These are phyloP conservation scores for Scenedesmus sp. DNA, from an alignment of 163 green algal genomes.

Conservation along the genomic window DNA sequence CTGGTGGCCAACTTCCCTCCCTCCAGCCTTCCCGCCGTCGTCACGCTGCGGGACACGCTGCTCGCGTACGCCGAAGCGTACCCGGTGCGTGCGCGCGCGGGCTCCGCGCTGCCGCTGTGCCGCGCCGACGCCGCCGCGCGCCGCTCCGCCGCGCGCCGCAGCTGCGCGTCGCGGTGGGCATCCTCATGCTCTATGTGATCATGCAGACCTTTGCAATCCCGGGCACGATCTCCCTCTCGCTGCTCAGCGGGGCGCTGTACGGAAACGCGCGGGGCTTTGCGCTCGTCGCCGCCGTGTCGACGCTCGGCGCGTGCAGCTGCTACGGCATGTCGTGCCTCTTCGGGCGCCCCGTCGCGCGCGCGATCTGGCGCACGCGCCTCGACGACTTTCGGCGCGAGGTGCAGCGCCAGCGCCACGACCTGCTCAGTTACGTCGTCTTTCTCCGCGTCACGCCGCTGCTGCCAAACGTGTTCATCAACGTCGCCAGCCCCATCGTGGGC, in stretches of 20 bases:
- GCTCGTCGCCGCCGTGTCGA: conserved; percentile 57
- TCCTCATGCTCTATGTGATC: conserved; percentile 36
- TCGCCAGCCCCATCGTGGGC: conserved; percentile 76
- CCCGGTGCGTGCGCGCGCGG: conserved; percentile 41
- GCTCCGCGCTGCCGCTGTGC: no score
- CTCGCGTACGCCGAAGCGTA: conserved; percentile 41
- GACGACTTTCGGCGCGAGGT: conserved; percentile 60
- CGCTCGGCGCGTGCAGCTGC: conserved; percentile 41
- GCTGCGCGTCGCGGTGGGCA: conserved; percentile 8
- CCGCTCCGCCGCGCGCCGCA: background rate
- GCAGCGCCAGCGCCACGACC: conserved; percentile 40
- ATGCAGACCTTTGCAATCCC: conserved; percentile 84
- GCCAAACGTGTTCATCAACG: conserved; percentile 84
- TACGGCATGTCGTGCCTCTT: conserved; percentile 42
- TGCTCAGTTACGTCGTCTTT: conserved; percentile 85
- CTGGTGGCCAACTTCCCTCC: conserved; percentile 42
- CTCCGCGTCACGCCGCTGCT: conserved; percentile 80
- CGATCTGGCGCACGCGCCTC: conserved; percentile 60
- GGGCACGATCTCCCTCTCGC: conserved; percentile 75
- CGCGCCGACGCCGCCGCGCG: background rate
- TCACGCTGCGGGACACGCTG: conserved; percentile 32
- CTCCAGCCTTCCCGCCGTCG: conserved; percentile 16
- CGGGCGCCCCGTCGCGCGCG: conserved; percentile 50
- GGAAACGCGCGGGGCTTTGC: conserved; percentile 51
- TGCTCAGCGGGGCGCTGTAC: conserved; percentile 78